Evolutionary conservation across 1,139 yeast species (phyloP), one percentile per base, ranked within the genome.

Genomic region (Magnusiomyces fungicola): DNA sequence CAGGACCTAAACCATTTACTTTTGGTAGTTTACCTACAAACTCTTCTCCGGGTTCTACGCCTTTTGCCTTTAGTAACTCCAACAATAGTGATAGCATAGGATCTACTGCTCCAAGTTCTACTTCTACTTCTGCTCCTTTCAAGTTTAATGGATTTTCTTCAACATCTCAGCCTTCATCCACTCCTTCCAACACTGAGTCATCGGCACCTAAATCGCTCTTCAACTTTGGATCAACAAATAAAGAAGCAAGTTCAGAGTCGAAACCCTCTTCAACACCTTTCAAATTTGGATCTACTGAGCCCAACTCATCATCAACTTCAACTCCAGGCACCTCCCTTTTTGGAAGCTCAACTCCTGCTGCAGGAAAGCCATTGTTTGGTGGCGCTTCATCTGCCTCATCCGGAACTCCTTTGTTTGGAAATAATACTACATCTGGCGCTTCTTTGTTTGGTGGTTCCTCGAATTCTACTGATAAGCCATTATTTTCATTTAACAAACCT

Each of bases 1-100:
- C n/a, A n/a, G n/a, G n/a, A n/a, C n/a, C 47, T 37, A 33, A 48
- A 18, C 45, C 54, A 3, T 56, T 56, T 46, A 51, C 57, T 5
- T 63, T 62, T 53, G 61, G 59, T 16, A 39, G 47, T 16, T 44
- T 50, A 29, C 27, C 52, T 25, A 33, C 48, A n/a, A 23, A 50
- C 23, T 22, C 50, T 16, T 42, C 37, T 21, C n/a, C n/a, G n/a
- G n/a, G n/a, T n/a, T n/a, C n/a, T n/a, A n/a, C n/a, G n/a, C n/a
- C n/a, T n/a, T n/a, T n/a, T n/a, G n/a, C n/a, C n/a, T n/a, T n/a
- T n/a, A n/a, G n/a, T n/a, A n/a, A n/a, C n/a, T n/a, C n/a, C n/a
- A n/a, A n/a, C n/a, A n/a, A n/a, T n/a, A n/a, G n/a, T n/a, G 21
- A 40, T 9, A 36, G 21, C 33, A 25, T 33, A 19, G 50, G 50